These are phyloP conservation scores for Apiospora phragmitis DNA, from an alignment of 2,329 filamentous ascomycete species.

Conservation along the genomic window DNA sequence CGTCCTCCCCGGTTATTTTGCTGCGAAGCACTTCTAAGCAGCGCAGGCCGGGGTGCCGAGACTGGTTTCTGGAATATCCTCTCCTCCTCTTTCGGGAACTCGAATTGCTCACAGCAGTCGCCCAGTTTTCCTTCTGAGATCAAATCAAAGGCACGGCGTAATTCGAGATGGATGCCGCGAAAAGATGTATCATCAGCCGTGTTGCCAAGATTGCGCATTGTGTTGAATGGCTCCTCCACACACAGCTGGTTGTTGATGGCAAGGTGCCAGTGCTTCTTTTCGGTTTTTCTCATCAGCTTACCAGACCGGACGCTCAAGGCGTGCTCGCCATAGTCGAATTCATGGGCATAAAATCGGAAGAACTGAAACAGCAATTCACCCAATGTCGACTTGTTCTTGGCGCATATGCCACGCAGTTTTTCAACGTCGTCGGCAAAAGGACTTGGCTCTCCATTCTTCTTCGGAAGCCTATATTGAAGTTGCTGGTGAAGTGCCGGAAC, in stretches of 20 bases:
- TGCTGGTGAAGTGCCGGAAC: constrained; percentile 82
- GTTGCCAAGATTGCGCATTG: constrained; percentile 84
- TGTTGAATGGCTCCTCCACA: constrained; percentile 96
- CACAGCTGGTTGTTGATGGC: constrained; percentile 81
- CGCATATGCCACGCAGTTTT: constrained; percentile 71
- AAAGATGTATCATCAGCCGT: constrained; percentile 96
- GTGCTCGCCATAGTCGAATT: constrained; percentile 83
- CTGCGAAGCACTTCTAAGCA: constrained; percentile 62
- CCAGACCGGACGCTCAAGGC: constrained; percentile 86
- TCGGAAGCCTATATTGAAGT: constrained; percentile 59
- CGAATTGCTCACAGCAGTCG: constrained; percentile 84
- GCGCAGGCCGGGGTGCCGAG: constrained; percentile 53
- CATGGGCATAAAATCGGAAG: constrained; percentile 91
- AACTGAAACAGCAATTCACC: constrained; percentile 93
- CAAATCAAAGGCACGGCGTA: constrained; percentile 83
- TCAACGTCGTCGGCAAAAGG: constrained; percentile 87
- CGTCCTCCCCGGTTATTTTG: constrained; percentile 51
- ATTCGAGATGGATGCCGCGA: constrained; percentile 83
- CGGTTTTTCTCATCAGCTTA: constrained; percentile 73
- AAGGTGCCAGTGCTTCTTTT: constrained; percentile 81
- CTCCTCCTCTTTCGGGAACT: constrained; percentile 83
- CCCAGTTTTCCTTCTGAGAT: constrained; percentile 77
- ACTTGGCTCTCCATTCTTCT: constrained; percentile 66
- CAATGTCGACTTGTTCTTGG: constrained; percentile 76
- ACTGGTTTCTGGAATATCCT: constrained; percentile 59